phyloP scores from a whole-genome alignment of 2,329 filamentous ascomycete genomes.

The Incumbomyces lentus region DNA sequence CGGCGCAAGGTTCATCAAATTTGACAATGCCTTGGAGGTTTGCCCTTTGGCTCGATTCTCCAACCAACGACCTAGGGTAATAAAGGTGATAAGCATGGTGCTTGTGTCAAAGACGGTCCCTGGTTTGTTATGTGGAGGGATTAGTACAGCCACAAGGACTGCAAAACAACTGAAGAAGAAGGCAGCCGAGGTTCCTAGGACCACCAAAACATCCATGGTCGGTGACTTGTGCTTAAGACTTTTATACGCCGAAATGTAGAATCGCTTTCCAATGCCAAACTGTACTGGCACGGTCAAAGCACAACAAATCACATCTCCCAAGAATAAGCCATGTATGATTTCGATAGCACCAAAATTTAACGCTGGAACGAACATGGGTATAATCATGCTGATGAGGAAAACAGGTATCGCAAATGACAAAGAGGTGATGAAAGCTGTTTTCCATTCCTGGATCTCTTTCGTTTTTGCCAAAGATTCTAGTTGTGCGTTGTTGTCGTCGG shows the following conservation, averaged over 20 bases:
- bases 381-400: slow-evolving; percentile 82
- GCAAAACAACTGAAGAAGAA: slow-evolving; percentile 90
- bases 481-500: slow-evolving; percentile 92
- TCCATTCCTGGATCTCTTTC: slow-evolving; percentile 91
- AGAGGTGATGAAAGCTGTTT: slow-evolving; percentile 66
- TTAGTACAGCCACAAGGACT: slow-evolving; percentile 70
- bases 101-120: slow-evolving; percentile 93
- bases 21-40: slow-evolving; percentile 85
- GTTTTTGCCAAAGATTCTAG: slow-evolving; percentile 93
- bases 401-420: slow-evolving; percentile 78
- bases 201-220: slow-evolving; percentile 95
- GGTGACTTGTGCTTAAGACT: slow-evolving; percentile 82
- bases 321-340: slow-evolving; percentile 64
- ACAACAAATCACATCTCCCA: slow-evolving; percentile 79
- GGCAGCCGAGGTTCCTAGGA: slow-evolving; percentile 84
- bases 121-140: slow-evolving; percentile 67
- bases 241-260: slow-evolving; percentile 88
- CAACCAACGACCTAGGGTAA: slow-evolving; percentile 78
- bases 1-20: slow-evolving; percentile 88
- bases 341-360: slow-evolving; percentile 66
- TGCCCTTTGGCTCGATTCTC: slow-evolving; percentile 94
- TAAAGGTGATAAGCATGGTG: slow-evolving; percentile 96
- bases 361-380: slow-evolving; percentile 71
- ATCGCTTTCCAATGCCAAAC: slow-evolving; percentile 89
- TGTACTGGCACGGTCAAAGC: slow-evolving; percentile 82